A percentile compares a stretch with the other conserved stretches of the same genome.
phyloP scores from a whole-genome alignment of 2,329 filamentous ascomycete species.

The Aspergillus tamarii region DNA sequence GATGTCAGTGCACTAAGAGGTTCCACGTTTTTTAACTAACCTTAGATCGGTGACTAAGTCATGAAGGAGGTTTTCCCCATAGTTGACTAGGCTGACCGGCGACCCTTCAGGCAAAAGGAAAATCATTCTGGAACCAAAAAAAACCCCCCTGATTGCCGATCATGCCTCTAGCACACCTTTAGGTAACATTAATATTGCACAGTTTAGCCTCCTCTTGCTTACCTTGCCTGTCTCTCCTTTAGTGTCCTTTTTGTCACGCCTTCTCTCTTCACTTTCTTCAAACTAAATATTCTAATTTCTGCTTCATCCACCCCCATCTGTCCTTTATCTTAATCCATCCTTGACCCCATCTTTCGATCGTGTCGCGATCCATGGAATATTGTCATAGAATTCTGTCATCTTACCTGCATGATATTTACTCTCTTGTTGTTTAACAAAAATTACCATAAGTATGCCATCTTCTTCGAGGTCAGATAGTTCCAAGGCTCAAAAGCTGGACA shows the following conservation, averaged over 20 bases:
- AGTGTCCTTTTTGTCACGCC: background rate
- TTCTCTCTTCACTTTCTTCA: background rate
- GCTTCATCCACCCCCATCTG: background rate
- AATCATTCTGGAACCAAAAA: background rate
- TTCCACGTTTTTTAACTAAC: background rate
- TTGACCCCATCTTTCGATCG: background rate
- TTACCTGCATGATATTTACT: background rate
- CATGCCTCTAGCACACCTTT: background rate
- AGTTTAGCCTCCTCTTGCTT: background rate
- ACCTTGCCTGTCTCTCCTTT: background rate
- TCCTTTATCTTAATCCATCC: background rate
- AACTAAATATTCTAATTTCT: background rate
- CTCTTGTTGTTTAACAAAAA: background rate
- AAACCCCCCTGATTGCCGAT: background rate
- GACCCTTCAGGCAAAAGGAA: too few species aligned
- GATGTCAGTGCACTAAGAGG: background rate
- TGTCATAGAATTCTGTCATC: background rate
- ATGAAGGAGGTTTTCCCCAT: background rate
- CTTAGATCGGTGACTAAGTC: background rate
- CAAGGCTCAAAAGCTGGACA: slow-evolving; percentile 40
- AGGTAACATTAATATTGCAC: slow-evolving; percentile 3
- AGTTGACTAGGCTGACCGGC: background rate
- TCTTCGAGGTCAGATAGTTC: slow-evolving; percentile 35
- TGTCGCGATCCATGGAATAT: background rate
- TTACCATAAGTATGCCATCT: slow-evolving; percentile 33